These are phyloP conservation scores for Penicillium crustosum DNA, from an alignment of 2,329 filamentous ascomycete species.

Conservation along the genomic window DNA sequence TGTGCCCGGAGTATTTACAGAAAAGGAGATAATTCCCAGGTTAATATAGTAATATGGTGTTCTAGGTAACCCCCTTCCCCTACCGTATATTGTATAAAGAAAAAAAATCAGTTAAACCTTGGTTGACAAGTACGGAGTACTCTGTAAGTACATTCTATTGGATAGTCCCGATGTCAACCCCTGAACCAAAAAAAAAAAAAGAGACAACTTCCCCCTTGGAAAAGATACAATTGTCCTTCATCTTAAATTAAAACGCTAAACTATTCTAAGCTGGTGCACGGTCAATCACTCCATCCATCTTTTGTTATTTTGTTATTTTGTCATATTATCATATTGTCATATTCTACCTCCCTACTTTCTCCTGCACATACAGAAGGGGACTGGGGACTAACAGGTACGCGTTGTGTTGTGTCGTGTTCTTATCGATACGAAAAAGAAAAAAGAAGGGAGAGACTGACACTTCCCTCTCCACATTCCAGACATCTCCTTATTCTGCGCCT, in stretches of 20 bases:
- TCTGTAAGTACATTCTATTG: too few species aligned
- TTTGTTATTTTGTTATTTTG: background rate
- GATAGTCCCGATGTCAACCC: background rate
- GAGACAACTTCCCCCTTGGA: background rate
- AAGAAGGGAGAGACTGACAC: conserved; percentile 12
- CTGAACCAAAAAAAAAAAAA: conserved; percentile 1
- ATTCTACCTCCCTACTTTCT: conserved; percentile 13
- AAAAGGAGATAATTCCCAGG: background rate
- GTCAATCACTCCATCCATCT: conserved; percentile 13
- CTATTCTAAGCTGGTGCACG: conserved; percentile 22
- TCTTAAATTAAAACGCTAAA: conserved; percentile 25
- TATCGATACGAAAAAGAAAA: background rate
- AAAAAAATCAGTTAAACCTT: background rate
- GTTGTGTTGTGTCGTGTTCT: background rate
- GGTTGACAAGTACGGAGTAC: background rate
- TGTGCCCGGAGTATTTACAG: conserved; percentile 5
- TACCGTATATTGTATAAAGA: background rate
- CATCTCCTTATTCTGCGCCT: conserved; percentile 18
- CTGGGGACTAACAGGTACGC: background rate
- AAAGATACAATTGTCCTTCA: conserved; percentile 20
- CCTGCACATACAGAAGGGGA: background rate
- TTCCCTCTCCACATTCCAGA: conserved; percentile 20
- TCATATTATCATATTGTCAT: background rate
- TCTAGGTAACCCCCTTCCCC: background rate
- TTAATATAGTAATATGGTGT: too few species aligned